Conservation (phyloP, 2,329 filamentous ascomycete genomes). For the Aureobasidium sp. region DNA sequence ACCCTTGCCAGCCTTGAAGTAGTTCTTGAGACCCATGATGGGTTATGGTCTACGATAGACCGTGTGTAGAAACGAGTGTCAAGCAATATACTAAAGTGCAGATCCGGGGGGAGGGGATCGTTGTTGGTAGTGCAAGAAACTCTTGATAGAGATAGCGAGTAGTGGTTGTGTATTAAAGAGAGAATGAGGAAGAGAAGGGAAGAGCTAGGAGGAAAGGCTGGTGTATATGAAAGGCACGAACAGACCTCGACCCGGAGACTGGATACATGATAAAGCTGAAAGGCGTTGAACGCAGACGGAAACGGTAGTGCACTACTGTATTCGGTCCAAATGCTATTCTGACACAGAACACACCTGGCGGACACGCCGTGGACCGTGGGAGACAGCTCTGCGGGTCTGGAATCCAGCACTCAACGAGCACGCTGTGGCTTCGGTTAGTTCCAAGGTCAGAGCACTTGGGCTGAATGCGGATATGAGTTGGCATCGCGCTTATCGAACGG, state of each 20-base stretch:
- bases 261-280: slow-evolving; percentile 12
- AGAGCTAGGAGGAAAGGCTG: neutral
- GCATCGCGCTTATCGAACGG: slow-evolving; percentile 9
- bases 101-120: neutral
- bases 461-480: slow-evolving; percentile 5
- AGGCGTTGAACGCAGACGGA: slow-evolving; percentile 12
- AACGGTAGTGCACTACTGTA: slow-evolving; percentile 12
- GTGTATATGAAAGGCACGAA: slow-evolving; percentile 9
- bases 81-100: neutral
- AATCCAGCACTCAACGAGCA: slow-evolving; percentile 5
- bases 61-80: neutral
- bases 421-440: slow-evolving; percentile 8
- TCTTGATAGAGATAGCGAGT: neutral
- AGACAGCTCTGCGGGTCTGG: slow-evolving; percentile 8
- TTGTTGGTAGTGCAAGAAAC: neutral
- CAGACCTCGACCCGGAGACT: slow-evolving; percentile 2
- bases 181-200: neutral
- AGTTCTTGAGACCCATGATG: slow-evolving; percentile 52
- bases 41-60: neutral
- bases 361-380: slow-evolving; percentile 2
- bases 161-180: neutral
- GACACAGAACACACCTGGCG: neutral
- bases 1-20: slow-evolving; percentile 51
- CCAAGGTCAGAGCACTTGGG: neutral
- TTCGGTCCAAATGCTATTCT: slow-evolving; percentile 11